Conservation (phyloP, 306 rosid genomes). For the Quercus aquifolioides region DNA sequence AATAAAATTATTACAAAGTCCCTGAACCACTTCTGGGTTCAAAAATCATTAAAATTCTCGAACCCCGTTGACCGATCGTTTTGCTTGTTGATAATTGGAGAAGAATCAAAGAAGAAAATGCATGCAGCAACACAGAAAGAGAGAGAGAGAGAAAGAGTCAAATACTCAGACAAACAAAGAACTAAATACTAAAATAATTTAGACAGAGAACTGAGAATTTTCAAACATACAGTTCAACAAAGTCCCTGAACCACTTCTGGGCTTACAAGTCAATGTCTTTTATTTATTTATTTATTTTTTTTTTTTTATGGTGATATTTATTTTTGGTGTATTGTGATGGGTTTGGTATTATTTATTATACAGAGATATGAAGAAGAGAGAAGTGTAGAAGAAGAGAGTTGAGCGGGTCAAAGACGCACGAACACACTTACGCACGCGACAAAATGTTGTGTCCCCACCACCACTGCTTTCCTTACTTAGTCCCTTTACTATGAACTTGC, state of each 20-base stretch:
- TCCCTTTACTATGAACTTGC: too few species aligned
- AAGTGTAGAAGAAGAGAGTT: too few species aligned
- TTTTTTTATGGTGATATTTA: background rate
- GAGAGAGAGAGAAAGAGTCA: background rate
- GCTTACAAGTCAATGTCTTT: background rate
- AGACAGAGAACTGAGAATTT: background rate
- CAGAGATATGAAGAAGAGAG: too few species aligned
- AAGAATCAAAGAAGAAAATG: background rate
- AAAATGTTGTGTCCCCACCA: background rate
- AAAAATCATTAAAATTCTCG: background rate
- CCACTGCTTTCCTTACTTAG: background rate
- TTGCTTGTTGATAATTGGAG: background rate
- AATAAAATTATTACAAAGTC: background rate
- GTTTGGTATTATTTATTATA: too few species aligned
- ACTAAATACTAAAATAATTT: background rate
- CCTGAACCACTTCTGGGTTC: background rate
- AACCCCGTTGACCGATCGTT: constrained; percentile 2
- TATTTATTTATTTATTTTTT: background rate
- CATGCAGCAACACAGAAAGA: background rate
- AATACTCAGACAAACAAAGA: background rate
- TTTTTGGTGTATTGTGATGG: too few species aligned
- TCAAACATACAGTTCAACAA: constrained; percentile 1
- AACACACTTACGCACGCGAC: background rate
- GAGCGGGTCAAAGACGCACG: background rate
- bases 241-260: too few species aligned